Evolutionary conservation across 2,329 filamentous ascomycete species (phyloP).

Genomic region (Alternaria rosae): DNA sequence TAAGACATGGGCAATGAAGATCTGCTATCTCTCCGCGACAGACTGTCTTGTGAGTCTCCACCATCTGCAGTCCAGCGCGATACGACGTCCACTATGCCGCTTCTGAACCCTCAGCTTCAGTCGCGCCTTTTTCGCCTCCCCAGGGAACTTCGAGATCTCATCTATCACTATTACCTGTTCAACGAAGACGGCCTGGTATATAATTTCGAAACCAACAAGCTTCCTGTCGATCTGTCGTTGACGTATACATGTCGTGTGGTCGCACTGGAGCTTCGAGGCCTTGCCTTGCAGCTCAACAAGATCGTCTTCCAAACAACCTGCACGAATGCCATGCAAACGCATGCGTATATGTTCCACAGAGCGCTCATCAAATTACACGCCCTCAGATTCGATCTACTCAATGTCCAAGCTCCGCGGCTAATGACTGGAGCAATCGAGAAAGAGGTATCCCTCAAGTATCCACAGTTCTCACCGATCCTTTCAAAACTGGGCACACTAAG

Average conservation of each 20-base stretch:
- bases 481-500: neutral
- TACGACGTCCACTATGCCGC: neutral
- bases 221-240: neutral
- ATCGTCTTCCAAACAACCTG: neutral
- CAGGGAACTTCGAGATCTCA: neutral
- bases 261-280: neutral
- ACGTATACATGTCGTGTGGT: neutral
- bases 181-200: neutral
- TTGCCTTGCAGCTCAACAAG: neutral
- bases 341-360: neutral
- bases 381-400: neutral
- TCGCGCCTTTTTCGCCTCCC: neutral
- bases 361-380: neutral
- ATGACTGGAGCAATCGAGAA: neutral
- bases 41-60: neutral
- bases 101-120: neutral
- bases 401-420: neutral
- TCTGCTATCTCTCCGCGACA: neutral
- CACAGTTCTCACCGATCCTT: neutral
- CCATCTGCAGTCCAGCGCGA: too few relatives aligned
- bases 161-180: neutral
- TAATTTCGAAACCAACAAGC: neutral
- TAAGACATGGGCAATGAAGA: neutral
- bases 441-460: neutral
- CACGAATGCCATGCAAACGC: accelerated